Evolutionary conservation across 164 flowering plant species (phyloP).

Genomic region (Paratinospora sagittata): DNA sequence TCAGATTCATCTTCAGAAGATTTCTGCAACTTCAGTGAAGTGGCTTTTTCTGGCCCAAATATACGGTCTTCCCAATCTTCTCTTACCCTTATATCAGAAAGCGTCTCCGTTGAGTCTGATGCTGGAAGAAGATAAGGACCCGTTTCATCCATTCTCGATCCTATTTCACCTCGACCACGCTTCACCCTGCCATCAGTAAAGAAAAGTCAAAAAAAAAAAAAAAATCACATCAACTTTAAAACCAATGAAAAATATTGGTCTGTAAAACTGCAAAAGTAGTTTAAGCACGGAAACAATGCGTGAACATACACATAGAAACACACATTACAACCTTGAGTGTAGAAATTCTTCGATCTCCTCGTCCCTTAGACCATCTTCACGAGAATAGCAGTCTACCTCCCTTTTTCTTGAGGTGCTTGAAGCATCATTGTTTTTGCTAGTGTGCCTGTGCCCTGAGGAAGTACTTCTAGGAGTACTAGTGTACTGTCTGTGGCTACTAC

Average conservation of each 20-base stretch:
- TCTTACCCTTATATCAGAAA: slow-evolving; percentile 20
- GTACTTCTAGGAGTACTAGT: slow-evolving; percentile 18
- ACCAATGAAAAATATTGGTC: neutral
- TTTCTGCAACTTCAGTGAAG: slow-evolving; percentile 19
- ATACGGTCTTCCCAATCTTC: slow-evolving; percentile 33
- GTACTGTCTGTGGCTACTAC: slow-evolving; percentile 15
- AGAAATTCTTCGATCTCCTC: slow-evolving; percentile 78
- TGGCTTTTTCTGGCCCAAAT: slow-evolving; percentile 66
- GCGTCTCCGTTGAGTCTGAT: slow-evolving; percentile 24
- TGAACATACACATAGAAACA: neutral
- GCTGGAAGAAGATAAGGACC: slow-evolving; percentile 67
- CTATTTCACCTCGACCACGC: slow-evolving; percentile 85
- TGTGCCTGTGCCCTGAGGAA: slow-evolving; percentile 17
- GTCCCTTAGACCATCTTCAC: slow-evolving; percentile 56
- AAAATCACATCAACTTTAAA: too few relatives aligned
- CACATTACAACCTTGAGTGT: slow-evolving; percentile 49
- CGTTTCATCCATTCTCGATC: slow-evolving; percentile 91
- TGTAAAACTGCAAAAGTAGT: too few relatives aligned
- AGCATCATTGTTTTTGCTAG: slow-evolving; percentile 16
- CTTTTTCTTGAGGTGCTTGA: slow-evolving; percentile 38
- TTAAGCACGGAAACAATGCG: neutral
- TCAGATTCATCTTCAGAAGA: slow-evolving; percentile 33
- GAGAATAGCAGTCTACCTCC: slow-evolving; percentile 13
- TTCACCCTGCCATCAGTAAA: slow-evolving; percentile 57
- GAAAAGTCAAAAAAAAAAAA: too few relatives aligned